Base-by-base conservation (phyloP, 495 filamentous ascomycete species). In the Tuber brumale region DNA sequence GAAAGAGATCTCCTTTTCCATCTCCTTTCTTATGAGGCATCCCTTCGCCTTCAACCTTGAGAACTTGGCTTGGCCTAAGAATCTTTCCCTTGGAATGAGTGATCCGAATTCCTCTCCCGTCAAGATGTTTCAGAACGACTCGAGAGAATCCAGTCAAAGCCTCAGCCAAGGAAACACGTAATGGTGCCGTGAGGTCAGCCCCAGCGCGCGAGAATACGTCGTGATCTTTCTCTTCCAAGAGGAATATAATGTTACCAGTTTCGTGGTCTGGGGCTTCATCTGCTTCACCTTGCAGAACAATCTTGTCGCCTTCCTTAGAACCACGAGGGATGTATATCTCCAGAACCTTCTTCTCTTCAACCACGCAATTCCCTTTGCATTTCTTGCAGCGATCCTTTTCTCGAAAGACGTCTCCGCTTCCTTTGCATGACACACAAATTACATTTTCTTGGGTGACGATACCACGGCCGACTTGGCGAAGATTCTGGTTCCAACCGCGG, bases 341-440 rank as follows among this genome's bases (percentile, higher is more conserved):
- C 69, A 99, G 85, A 19, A 95, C 91, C 86, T 98, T 99, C 84
- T 91, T 95, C 83, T 93, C 91, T 82, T 92, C 90, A 45, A 88
- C 86, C 6, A 93, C 92, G 72, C 92, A 89, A 82, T 91, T 90
- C 70, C 95, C 95, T 85, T 97, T 97, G 89, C 96, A 99, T 87
- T 96, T 97, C 87, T 94, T 96, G 87, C 95, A 99, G 83, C 92
- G 92, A 77, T 99, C 95, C 86, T 97, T 97, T 78, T 95, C 93
- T 84, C 92, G 92, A 87, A 90, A 97, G 80, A 94, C 89, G 75
- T 90, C 89, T 21, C 95, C 95, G 21, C 91, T 89, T 21, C 93
- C 94, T 73, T 89, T 88, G 86, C 95, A 99, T 74, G 89, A 88
- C 76, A 89, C 88, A 85, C 95, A 99, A 21, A 88, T 81, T 23